Evolutionary conservation across 202 grass and related monocot genomes (phyloP), one percentile per base, ranked within the genome.

Genomic region (Dendrocalamus latiflorus): DNA sequence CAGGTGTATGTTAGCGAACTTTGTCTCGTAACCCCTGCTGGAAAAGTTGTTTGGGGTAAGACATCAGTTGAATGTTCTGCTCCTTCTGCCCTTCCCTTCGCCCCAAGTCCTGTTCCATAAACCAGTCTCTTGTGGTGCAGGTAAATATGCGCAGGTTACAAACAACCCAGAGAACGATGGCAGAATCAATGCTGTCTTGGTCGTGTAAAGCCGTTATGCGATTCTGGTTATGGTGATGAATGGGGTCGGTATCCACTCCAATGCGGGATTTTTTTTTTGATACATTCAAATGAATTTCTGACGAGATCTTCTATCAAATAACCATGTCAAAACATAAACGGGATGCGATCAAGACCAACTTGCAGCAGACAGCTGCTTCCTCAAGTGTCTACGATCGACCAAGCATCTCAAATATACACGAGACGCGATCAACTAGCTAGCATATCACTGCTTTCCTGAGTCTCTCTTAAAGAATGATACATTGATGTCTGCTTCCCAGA

Each of bases 11-110:
- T 97, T 6, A 94, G 94, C 9, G 94, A 97, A 77, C 94, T 97
- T 20, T 91, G 94, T 71, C 89, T 97, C 5, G 94, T 97, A 21
- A 97, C 94, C 42, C 94, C 94, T 6, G 94, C 91, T 63, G 94
- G 94, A 90, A 97, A 97, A 91, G 90, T 97, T 84, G 91, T 97
- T 59, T 97, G 94, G 94, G 94, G 94, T 94, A 82, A 91, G 85
- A 58, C 47, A 81, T 50, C 4, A 65, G 4, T 65, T 53, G 8
- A 34, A 50, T 17, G 51, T n/a, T 70, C 22, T n/a, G n/a, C n/a
- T n/a, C n/a, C 18, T 44, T 56, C 12, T 72, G 22, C 43, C 47
- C n/a, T 2, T 70, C 13, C 33, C 20, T 65, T 63, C 17, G 36
- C 18, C 14, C 44, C 37, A 2, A 43, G 16, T 33, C 67, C 12